Evolutionary conservation across 1,284 basidiomycete genomes (phyloP), one percentile per base, ranked within the genome.

Genomic region (Moesziomyces parantarcticus): DNA sequence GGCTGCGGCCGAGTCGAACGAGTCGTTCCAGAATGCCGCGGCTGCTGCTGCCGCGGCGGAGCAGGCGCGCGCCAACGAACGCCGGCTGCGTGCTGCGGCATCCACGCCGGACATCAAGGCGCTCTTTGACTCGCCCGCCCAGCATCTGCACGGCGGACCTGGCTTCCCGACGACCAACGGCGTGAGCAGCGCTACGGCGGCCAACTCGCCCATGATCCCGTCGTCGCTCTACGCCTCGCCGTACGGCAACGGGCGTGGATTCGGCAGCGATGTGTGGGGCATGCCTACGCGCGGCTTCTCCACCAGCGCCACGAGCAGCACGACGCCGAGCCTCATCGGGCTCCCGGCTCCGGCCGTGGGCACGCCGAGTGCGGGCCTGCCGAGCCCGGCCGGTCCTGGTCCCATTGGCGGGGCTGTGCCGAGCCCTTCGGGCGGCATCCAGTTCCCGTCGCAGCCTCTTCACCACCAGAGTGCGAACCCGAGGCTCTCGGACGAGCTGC

Each of bases 51-150:
- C 56, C 21, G 66, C 56, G 34, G 61, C 73, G 13, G 59, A 74
- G 50, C 61, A 62, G 63, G 78, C 61, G 82, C 90, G 89, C 32
- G 88, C 89, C 48, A 87, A 89, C 46, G 92, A 92, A 81, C 88
- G 92, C 55, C 87, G 92, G 46, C 86, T 94, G 50, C 89, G 93
- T 49, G 86, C 94, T 60, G 92, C 92, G 11, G 92, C 90, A 73
- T 93, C 93, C 10, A 92, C 94, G 4, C 92, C 93, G 0, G 93
- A 97, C 80, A 94, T 98, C 63, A 97, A 97, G 85, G 94, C 95
- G 0, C 85, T 97, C 64, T 97, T 98, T 85, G 93, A 79, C 42
- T 71, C 74, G n/a, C 69, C 76, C 44, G 57, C 68, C 40, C 44
- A 65, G 25, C 69, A 65, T 74, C 77, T 84, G 86, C 70, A 84